These are phyloP conservation scores for Chalciporus piperatoides DNA, from an alignment of 1,284 basidiomycete species.

Conservation along the genomic window DNA sequence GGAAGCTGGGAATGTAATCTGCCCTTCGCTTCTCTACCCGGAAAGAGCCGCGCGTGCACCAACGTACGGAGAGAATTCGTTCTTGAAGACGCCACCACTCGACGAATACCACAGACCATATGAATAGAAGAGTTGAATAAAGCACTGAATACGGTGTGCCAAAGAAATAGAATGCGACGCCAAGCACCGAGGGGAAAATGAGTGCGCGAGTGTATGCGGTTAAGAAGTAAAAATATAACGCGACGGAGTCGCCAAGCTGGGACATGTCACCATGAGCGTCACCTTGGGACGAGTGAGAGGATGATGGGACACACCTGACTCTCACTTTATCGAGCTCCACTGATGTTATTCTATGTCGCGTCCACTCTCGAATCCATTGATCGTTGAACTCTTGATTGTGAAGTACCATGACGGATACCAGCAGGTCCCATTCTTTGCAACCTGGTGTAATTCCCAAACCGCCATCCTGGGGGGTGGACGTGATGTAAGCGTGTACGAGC, in stretches of 20 bases:
- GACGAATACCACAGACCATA: conserved; percentile 85
- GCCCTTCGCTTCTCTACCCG: conserved; percentile 75
- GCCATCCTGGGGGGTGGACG: conserved; percentile 64
- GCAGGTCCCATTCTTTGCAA: conserved; percentile 68
- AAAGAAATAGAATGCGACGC: conserved; percentile 60
- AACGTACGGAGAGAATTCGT: conserved; percentile 73
- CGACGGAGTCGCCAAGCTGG: conserved; percentile 85
- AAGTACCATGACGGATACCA: conserved; percentile 78
- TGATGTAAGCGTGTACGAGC: conserved; percentile 75
- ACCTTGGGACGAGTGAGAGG: not conserved
- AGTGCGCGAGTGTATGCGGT: conserved; percentile 79
- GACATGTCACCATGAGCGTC: conserved; percentile 3
- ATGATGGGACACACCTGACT: conserved; percentile 30
- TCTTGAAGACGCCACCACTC: conserved; percentile 89
- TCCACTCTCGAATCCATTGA: conserved; percentile 33
- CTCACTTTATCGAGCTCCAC: conserved; percentile 40
- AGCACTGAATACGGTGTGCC: conserved; percentile 68
- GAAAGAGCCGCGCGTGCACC: conserved; percentile 75
- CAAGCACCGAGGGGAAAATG: conserved; percentile 62
- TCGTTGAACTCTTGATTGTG: conserved; percentile 81
- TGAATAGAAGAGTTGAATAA: conserved; percentile 72
- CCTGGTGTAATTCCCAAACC: conserved; percentile 78
- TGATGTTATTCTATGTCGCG: conserved; percentile 27
- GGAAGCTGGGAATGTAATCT: conserved; percentile 54
- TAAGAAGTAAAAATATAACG: conserved; percentile 91